A percentile compares a stretch with the other conserved stretches of the same genome.
These are phyloP conservation scores for Aspergillus sp. DNA, from an alignment of 2,329 filamentous ascomycete species.

Conservation along the genomic window DNA sequence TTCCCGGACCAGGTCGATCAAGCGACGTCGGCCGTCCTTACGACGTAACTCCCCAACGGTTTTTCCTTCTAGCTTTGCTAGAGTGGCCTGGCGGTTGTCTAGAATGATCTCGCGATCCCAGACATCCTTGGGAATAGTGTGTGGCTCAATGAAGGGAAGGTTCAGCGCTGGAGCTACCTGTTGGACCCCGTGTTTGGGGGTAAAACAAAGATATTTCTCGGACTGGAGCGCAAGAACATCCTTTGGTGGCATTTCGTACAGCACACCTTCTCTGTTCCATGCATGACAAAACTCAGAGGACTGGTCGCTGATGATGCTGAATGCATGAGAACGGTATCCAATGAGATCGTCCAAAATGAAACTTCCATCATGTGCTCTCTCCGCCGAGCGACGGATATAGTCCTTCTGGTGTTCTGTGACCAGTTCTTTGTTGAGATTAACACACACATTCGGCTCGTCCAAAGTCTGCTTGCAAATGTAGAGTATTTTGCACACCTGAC, in stretches of 20 bases:
- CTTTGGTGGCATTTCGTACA: conserved; percentile 30
- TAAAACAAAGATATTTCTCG: conserved; percentile 36
- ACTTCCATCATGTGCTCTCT: conserved; percentile 15
- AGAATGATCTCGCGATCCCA: conserved; percentile 29
- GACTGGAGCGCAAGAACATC: conserved; percentile 33
- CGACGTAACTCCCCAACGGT: conserved; percentile 36
- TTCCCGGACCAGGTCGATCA: conserved; percentile 30
- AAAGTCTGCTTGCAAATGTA: conserved; percentile 34
- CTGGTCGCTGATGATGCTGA: conserved; percentile 25
- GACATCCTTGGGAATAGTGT: conserved; percentile 12
- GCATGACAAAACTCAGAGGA: conserved; percentile 23
- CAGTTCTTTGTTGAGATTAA: conserved; percentile 24
- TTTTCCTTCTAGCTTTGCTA: conserved; percentile 36
- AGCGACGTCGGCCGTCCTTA: conserved; percentile 21
- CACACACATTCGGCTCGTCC: conserved; percentile 28
- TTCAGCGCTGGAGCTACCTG: conserved; percentile 16
- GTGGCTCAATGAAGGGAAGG: conserved; percentile 28
- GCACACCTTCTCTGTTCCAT: conserved; percentile 31
- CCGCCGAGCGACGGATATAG: conserved; percentile 27
- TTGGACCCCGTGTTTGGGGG: conserved; percentile 15
- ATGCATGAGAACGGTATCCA: conserved; percentile 30
- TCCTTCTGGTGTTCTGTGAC: conserved; percentile 30
- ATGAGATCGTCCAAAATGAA: conserved; percentile 25
- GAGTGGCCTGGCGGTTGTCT: conserved; percentile 33
- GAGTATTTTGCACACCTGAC: conserved; percentile 36